These are phyloP conservation scores for Leccinum subfulvum DNA, from an alignment of 1,284 basidiomycete species.

Conservation along the genomic window DNA sequence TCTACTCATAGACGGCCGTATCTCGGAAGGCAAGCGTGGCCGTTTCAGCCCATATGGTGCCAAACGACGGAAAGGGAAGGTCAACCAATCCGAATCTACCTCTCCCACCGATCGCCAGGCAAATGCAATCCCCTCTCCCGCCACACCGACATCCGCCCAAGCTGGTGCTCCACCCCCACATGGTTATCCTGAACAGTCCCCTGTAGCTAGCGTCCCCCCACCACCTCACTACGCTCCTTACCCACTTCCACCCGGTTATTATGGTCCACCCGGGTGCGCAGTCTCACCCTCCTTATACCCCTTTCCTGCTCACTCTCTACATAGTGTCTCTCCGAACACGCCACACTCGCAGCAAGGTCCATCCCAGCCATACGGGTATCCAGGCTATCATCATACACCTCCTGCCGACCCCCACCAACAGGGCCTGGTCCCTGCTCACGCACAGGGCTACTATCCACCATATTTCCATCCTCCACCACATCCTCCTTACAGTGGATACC, in stretches of 20 bases:
- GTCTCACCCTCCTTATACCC: not conserved
- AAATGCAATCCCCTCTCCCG: constrained; percentile 28
- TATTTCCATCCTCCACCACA: constrained; percentile 30
- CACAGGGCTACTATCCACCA: constrained; percentile 27
- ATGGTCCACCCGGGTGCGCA: constrained; percentile 27
- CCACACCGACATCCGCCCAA: constrained; percentile 32
- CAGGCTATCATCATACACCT: constrained; percentile 25
- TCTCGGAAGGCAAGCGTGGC: constrained; percentile 44
- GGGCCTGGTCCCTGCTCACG: constrained; percentile 15
- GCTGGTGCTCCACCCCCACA: constrained; percentile 25
- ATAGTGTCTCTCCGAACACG: constrained; percentile 24
- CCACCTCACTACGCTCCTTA: constrained; percentile 31
- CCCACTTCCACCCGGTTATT: constrained; percentile 25
- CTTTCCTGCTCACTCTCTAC: constrained; percentile 11
- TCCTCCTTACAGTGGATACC: constrained; percentile 29
- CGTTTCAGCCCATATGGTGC: constrained; percentile 53
- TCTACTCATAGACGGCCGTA: constrained; percentile 49
- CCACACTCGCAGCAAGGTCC: constrained; percentile 25
- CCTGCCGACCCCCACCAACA: constrained; percentile 30
- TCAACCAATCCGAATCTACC: constrained; percentile 25
- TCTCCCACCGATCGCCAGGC: constrained; percentile 32
- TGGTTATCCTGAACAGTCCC: constrained; percentile 26
- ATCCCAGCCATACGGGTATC: constrained; percentile 28
- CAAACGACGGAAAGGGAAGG: constrained; percentile 39
- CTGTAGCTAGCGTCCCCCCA: constrained; percentile 22